Conservation (phyloP, 768 basidiomycete species). For the Pleurotus tuoliensis region DNA sequence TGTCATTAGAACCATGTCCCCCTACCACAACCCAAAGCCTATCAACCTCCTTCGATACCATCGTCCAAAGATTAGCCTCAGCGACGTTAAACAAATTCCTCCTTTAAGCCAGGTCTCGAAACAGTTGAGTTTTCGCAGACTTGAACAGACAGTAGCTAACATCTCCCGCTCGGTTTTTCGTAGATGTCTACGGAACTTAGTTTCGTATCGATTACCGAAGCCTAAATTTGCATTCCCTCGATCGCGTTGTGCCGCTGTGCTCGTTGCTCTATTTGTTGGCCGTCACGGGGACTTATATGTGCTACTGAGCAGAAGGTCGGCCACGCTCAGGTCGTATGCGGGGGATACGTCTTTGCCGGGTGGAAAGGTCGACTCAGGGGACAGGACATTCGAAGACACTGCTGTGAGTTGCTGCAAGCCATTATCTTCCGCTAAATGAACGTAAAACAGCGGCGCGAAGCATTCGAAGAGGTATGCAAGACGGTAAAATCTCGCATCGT, state of each 20-base stretch:
- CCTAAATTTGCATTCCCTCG: constrained; percentile 44
- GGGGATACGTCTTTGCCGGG: constrained; percentile 89
- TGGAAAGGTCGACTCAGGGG: constrained; percentile 71
- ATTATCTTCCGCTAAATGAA: background rate
- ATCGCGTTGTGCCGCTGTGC: constrained; percentile 65
- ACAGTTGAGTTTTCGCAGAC: constrained; percentile 25
- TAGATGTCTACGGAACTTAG: constrained; percentile 58
- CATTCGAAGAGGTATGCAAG: constrained; percentile 76
- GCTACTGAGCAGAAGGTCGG: constrained; percentile 72
- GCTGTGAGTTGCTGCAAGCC: constrained; percentile 50
- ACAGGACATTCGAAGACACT: constrained; percentile 70
- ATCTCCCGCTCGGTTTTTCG: background rate
- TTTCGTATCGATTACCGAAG: constrained; percentile 41
- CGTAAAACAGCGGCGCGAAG: constrained; percentile 66
- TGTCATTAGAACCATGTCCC: constrained; percentile 2
- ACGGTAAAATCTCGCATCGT: background rate
- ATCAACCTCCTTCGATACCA: constrained; percentile 46
- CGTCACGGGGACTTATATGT: constrained; percentile 83
- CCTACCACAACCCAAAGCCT: constrained; percentile 14
- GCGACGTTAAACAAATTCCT: constrained; percentile 37
- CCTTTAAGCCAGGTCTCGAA: constrained; percentile 49
- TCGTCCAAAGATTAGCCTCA: constrained; percentile 35
- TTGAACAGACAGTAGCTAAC: background rate
- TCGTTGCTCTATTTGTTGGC: constrained; percentile 84
- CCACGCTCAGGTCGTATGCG: constrained; percentile 70